Percentiles rank a stretch among this genome's conserved stretches.
Conservation (phyloP, 441 rosid genomes). For the Brassica hybrid region DNA sequence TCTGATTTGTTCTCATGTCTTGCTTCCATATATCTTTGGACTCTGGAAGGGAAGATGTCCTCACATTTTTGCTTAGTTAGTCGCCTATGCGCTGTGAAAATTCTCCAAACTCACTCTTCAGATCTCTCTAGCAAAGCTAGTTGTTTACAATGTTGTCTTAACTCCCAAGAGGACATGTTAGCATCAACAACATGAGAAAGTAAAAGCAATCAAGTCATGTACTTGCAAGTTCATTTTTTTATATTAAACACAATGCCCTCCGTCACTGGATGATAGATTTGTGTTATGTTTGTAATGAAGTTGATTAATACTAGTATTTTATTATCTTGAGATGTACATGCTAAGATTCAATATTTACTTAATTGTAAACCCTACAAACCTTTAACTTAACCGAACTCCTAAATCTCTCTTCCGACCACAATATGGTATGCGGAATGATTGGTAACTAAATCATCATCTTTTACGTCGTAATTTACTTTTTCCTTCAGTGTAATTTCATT, state of each 20-base stretch:
- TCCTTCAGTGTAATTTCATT: neutral
- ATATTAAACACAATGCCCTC: neutral
- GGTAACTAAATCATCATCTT: too few species aligned
- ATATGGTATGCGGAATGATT: too few species aligned
- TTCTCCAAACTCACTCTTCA: constrained; percentile 3
- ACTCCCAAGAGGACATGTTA: constrained; percentile 4
- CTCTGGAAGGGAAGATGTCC: too few species aligned
- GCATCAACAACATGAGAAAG: constrained; percentile 9
- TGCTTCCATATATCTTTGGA: neutral
- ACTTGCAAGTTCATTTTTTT: constrained; percentile 8
- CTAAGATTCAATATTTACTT: too few species aligned
- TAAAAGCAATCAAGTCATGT: constrained; percentile 3
- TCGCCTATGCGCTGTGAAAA: constrained; percentile 8
- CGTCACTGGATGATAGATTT: neutral
- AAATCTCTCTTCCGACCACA: constrained; percentile 1
- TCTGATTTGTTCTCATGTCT: constrained; percentile 13
- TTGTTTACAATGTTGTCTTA: too few species aligned
- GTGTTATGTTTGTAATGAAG: neutral
- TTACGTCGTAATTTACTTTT: too few species aligned
- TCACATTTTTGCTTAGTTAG: neutral
- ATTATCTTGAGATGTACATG: neutral
- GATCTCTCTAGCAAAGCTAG: neutral
- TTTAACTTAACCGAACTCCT: neutral
- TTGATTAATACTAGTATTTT: neutral
- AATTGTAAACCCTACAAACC: too few species aligned